Conservation (phyloP, 78 protist species). For the Chrysochromulina parva region DNA sequence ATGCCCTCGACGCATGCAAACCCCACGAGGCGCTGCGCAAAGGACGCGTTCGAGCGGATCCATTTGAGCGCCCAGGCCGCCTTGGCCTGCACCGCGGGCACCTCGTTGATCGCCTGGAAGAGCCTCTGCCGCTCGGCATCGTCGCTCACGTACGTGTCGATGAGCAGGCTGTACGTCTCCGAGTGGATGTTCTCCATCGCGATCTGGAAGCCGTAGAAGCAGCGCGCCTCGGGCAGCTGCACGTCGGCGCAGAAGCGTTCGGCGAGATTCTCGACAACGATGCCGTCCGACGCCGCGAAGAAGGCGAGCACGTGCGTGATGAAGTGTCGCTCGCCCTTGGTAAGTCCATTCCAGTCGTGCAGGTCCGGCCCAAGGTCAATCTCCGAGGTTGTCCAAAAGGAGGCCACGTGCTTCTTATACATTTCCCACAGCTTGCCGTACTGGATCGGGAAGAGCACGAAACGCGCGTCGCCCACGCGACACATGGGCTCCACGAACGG, state of each 20-base stretch:
- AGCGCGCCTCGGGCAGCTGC: constrained; percentile 94
- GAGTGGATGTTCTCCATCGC: constrained; percentile 95
- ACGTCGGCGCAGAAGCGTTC: constrained; percentile 88
- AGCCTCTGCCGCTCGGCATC: constrained; percentile 66
- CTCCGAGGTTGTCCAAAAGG: constrained; percentile 97
- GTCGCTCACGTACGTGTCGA: constrained; percentile 92
- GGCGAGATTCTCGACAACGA: constrained; percentile 96
- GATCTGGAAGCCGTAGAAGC: constrained; percentile 96
- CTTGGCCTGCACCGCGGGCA: constrained; percentile 91
- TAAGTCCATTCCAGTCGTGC: constrained; percentile 83
- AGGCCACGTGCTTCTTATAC: constrained; percentile 93
- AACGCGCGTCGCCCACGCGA: constrained; percentile 49
- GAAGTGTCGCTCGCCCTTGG: constrained; percentile 88
- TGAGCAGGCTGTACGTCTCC: constrained; percentile 76
- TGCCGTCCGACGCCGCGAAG: constrained; percentile 97
- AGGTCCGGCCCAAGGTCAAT: constrained; percentile 76
- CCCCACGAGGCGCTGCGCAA: constrained; percentile 94
- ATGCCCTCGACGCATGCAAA: constrained; percentile 98
- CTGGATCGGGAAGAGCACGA: constrained; percentile 91
- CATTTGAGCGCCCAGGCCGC: constrained; percentile 96
- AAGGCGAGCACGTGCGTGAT: constrained; percentile 93
- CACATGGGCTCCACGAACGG: not conserved
- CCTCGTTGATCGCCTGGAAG: constrained; percentile 89
- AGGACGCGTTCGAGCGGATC: constrained; percentile 73
- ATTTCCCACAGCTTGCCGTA: constrained; percentile 80